These are phyloP conservation scores for Endoconidiophora polonica DNA, from an alignment of 2,329 filamentous ascomycete species.

Conservation along the genomic window DNA sequence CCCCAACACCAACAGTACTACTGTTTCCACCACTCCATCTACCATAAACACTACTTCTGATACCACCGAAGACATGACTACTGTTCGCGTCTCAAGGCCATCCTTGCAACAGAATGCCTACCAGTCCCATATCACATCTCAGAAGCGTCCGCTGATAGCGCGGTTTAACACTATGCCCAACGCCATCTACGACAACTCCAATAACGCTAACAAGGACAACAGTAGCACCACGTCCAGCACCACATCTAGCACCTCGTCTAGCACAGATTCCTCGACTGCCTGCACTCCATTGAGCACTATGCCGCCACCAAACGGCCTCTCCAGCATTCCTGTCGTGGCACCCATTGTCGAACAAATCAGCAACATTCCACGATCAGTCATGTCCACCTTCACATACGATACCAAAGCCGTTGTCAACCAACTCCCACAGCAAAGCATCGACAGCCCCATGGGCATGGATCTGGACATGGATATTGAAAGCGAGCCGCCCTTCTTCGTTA, in stretches of 20 bases:
- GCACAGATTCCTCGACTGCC: not conserved
- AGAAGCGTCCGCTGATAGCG: not conserved
- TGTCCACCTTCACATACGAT: slow-evolving; percentile 1
- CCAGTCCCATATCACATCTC: not conserved
- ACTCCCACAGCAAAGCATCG: not conserved
- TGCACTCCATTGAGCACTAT: not conserved
- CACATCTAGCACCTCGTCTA: not conserved
- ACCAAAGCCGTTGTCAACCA: not conserved
- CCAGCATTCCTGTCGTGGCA: not conserved
- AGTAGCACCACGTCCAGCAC: not conserved
- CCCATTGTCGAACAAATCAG: not conserved
- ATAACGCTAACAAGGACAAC: not conserved
- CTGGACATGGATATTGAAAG: slow-evolving; percentile 21
- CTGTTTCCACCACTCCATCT: not conserved
- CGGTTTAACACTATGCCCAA: slow-evolving; percentile 5
- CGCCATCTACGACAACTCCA: not conserved
- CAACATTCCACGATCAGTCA: slow-evolving; percentile 4
- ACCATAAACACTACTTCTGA: not conserved
- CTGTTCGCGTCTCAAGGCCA: not conserved
- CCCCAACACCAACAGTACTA: not conserved
- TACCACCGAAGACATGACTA: slow-evolving; percentile 1
- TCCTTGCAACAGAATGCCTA: slow-evolving; percentile 4
- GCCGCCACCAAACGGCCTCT: not conserved
- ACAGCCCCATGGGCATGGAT: not conserved
- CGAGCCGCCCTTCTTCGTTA: slow-evolving; percentile 20